These are phyloP conservation scores for Boletus tomentosulus DNA, from an alignment of 768 basidiomycete species.

Conservation along the genomic window DNA sequence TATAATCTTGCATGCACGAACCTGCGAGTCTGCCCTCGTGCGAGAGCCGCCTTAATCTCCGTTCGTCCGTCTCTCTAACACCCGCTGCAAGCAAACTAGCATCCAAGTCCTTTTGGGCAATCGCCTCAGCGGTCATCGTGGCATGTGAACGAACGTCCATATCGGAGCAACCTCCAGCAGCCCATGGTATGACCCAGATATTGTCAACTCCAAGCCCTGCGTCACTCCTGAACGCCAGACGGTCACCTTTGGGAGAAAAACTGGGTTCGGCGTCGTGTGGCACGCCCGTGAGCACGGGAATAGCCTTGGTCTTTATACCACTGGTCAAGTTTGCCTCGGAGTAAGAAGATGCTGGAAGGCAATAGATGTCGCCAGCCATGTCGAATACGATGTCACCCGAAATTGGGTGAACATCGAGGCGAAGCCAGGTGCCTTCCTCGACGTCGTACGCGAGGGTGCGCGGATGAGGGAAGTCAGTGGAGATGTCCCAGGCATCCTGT, in stretches of 20 bases:
- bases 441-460: slow-evolving; percentile 66
- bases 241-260: slow-evolving; percentile 64
- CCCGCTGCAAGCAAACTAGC: slow-evolving; percentile 47
- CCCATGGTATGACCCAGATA: slow-evolving; percentile 68
- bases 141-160: slow-evolving; percentile 48
- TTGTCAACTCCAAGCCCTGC: slow-evolving; percentile 71
- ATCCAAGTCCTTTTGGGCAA: slow-evolving; percentile 38
- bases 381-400: slow-evolving; percentile 72
- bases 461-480: slow-evolving; percentile 68
- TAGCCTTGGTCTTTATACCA: slow-evolving; percentile 38
- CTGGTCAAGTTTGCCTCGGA: slow-evolving; percentile 23
- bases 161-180: slow-evolving; percentile 46
- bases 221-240: slow-evolving; percentile 67
- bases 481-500: slow-evolving; percentile 61
- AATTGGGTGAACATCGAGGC: slow-evolving; percentile 67
- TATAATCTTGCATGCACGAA: slow-evolving; percentile 4
- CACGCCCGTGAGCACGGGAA: slow-evolving; percentile 58
- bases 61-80: slow-evolving; percentile 45
- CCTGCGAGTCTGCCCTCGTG: slow-evolving; percentile 57
- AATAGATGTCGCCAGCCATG: slow-evolving; percentile 73
- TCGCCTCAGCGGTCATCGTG: slow-evolving; percentile 33
- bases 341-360: slow-evolving; percentile 48
- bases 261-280: slow-evolving; percentile 71
- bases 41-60: slow-evolving; percentile 45
- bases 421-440: slow-evolving; percentile 70